Percentiles rank a stretch among this genome's conserved stretches.
Conservation (phyloP, 352 stramenopile species). For the Phytopythium oedochilum region DNA sequence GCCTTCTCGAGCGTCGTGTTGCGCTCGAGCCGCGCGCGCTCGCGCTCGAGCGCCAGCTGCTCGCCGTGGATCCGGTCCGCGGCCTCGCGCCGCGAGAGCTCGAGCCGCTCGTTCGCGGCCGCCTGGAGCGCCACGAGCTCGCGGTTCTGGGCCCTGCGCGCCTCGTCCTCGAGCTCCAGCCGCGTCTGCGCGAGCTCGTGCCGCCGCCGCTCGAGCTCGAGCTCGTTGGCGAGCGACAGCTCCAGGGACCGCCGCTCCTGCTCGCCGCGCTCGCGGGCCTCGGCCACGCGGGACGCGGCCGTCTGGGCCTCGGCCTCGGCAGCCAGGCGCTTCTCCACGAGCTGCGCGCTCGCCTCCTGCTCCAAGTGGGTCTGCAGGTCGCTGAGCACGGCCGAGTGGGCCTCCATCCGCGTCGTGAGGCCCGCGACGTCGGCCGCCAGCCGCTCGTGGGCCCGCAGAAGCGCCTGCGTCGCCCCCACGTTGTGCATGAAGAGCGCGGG, state of each 20-base stretch:
- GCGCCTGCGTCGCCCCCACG: conserved; percentile 83
- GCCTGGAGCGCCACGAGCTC: conserved; percentile 60
- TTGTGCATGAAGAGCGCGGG: conserved; percentile 91
- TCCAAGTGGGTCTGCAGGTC: conserved; percentile 49
- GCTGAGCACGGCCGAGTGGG: conserved; percentile 29
- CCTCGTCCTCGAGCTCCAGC: conserved; percentile 34
- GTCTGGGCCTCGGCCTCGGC: conserved; percentile 28
- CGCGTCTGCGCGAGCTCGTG: conserved; percentile 46
- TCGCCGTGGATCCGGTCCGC: conserved; percentile 57
- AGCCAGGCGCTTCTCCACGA: conserved; percentile 60
- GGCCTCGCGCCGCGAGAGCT: conserved; percentile 50
- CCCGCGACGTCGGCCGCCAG: conserved; percentile 19
- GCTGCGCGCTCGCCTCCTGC: conserved; percentile 56
- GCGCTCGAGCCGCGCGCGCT: conserved; percentile 40
- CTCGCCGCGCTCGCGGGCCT: conserved; percentile 27
- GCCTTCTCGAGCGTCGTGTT: conserved; percentile 65
- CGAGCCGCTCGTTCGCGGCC: conserved; percentile 48
- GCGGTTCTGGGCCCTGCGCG: conserved; percentile 44
- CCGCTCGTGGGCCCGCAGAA: conserved; percentile 32
- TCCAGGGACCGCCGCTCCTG: conserved; percentile 56
- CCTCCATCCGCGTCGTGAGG: conserved; percentile 14
- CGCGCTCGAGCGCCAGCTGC: conserved; percentile 40
- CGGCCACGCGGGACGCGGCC: conserved; percentile 36
- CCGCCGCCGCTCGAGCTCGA: conserved; percentile 43
- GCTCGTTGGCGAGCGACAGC: conserved; percentile 34